Evolutionary conservation across 495 filamentous ascomycete genomes (phyloP).

Genomic region (Mytilinidion resinicola): DNA sequence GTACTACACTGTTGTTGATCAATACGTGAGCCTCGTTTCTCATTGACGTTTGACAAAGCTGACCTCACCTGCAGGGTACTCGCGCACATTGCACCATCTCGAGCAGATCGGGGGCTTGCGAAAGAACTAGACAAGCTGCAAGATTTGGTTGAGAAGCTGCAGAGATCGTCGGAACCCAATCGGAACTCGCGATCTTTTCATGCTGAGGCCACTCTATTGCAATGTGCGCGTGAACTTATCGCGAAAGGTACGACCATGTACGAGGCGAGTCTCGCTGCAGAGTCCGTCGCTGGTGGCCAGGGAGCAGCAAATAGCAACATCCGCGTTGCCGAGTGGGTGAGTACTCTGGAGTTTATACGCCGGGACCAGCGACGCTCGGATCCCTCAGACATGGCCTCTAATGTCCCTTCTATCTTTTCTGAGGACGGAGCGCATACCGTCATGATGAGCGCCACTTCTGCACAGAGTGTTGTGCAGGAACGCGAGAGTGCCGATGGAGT

Average conservation of each 20-base stretch:
- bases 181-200: conserved; percentile 11
- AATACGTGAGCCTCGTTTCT: conserved; percentile 18
- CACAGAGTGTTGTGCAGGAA: conserved; percentile 21
- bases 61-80: conserved; percentile 12
- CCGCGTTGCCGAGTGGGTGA: conserved; percentile 17
- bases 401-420: conserved; percentile 8
- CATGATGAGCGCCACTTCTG: conserved; percentile 20
- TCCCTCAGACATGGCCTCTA: conserved; percentile 7
- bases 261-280: conserved; percentile 5
- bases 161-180: conserved; percentile 15
- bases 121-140: conserved; percentile 11
- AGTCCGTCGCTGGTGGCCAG: conserved; percentile 6
- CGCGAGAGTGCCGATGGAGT: conserved; percentile 7
- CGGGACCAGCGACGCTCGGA: conserved; percentile 8
- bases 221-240: conserved; percentile 15
- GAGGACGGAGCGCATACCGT: conserved; percentile 12
- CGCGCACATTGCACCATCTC: conserved; percentile 6
- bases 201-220: conserved; percentile 14
- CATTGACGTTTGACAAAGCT: conserved; percentile 5
- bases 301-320: conserved; percentile 12
- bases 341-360: conserved; percentile 14
- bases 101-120: conserved; percentile 11
- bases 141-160: conserved; percentile 15
- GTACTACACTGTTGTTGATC: conserved; percentile 17
- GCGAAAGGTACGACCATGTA: conserved; percentile 11